A percentile compares a stretch with the other conserved stretches of the same genome.
Conservation (phyloP, 2,329 filamentous ascomycete species). For the Reticulascus tulasneorum region DNA sequence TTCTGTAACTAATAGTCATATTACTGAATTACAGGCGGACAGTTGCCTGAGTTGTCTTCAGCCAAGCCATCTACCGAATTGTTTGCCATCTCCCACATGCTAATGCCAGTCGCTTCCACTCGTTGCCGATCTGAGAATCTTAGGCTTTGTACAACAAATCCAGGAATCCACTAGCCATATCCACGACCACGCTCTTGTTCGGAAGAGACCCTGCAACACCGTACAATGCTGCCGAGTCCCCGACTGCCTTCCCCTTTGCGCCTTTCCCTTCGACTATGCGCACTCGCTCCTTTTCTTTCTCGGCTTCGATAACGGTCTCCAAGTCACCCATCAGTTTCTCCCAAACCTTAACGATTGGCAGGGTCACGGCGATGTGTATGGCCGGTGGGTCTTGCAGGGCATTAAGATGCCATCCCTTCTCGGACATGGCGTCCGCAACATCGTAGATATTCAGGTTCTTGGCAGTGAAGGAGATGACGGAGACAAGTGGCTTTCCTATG, state of each 20-base stretch:
- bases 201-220: constrained; percentile 92
- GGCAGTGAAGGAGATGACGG: constrained; percentile 84
- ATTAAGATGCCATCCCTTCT: constrained; percentile 91
- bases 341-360: constrained; percentile 77
- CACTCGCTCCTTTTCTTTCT: constrained; percentile 77
- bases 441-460: constrained; percentile 89
- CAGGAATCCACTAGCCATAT: constrained; percentile 85
- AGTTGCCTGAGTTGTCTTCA: too few relatives aligned
- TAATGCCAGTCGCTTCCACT: too few relatives aligned
- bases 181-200: constrained; percentile 91
- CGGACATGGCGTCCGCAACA: constrained; percentile 81
- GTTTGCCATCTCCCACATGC: too few relatives aligned
- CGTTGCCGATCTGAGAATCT: too few relatives aligned
- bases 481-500: constrained; percentile 81
- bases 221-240: constrained; percentile 84
- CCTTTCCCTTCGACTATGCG: constrained; percentile 66
- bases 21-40: too few relatives aligned
- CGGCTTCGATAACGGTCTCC: constrained; percentile 61
- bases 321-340: constrained; percentile 75
- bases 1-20: too few relatives aligned
- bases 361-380: constrained; percentile 89
- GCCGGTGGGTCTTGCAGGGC: constrained; percentile 87
- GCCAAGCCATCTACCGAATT: too few relatives aligned
- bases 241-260: constrained; percentile 61
- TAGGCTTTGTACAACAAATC: constrained; percentile 89